These are phyloP conservation scores for Cryphonectria nitschkei DNA, from an alignment of 2,329 filamentous ascomycete species.

Conservation along the genomic window DNA sequence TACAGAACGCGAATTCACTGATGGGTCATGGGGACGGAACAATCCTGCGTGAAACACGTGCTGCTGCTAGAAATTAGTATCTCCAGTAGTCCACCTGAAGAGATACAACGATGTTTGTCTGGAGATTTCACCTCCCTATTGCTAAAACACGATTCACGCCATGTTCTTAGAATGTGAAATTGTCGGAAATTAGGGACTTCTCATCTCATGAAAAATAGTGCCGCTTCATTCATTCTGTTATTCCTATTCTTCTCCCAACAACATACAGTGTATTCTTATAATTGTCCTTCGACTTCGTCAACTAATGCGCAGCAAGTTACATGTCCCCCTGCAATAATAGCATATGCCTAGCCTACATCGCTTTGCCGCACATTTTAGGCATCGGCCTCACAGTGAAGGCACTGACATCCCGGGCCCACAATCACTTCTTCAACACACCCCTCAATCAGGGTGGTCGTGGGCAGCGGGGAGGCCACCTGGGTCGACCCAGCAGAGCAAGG, in stretches of 20 bases:
- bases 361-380: background rate
- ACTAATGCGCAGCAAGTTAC: background rate
- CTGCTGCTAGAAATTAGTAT: background rate
- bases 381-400: background rate
- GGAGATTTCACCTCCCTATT: background rate
- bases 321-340: background rate
- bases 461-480: background rate
- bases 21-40: background rate
- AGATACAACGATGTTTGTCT: background rate
- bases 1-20: background rate
- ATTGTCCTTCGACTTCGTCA: background rate
- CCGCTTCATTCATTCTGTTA: background rate
- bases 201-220: background rate
- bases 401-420: conserved; percentile 4
- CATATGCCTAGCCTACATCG: background rate
- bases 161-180: background rate
- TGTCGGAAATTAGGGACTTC: background rate
- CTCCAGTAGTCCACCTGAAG: background rate
- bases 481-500: conserved; percentile 8
- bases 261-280: background rate
- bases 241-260: background rate
- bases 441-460: conserved; percentile 3
- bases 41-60: background rate
- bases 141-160: background rate
- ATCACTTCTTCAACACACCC: conserved; percentile 6